A percentile compares a stretch with the other conserved stretches of the same genome.
These are phyloP conservation scores for Neurospora terricola DNA, from an alignment of 495 filamentous ascomycete species.

Conservation along the genomic window DNA sequence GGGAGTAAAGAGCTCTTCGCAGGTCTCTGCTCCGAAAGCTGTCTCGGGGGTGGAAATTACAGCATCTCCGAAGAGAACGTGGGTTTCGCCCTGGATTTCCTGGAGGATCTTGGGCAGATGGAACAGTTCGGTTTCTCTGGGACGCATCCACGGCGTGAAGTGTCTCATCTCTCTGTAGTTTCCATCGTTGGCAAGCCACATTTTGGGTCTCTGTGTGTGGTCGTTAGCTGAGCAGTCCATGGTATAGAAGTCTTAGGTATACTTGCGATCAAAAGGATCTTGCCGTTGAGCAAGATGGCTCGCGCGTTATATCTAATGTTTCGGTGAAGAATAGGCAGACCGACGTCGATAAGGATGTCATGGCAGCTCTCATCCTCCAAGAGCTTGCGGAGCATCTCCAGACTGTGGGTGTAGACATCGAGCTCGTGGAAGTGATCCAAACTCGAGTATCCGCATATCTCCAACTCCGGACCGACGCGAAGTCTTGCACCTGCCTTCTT, in stretches of 20 bases:
- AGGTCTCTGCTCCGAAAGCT: constrained; percentile 62
- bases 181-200: constrained; percentile 74
- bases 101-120: constrained; percentile 57
- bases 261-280: constrained; percentile 55
- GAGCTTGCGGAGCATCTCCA: constrained; percentile 61
- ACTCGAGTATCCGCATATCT: constrained; percentile 51
- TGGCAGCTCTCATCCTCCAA: constrained; percentile 54
- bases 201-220: constrained; percentile 50
- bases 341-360: constrained; percentile 73
- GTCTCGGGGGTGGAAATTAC: constrained; percentile 66
- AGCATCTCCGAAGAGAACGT: constrained; percentile 66
- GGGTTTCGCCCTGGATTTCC: constrained; percentile 47
- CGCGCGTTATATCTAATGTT: constrained; percentile 68
- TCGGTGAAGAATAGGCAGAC: constrained; percentile 57
- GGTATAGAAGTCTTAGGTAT: background rate
- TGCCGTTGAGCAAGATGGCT: constrained; percentile 54
- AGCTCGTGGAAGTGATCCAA: constrained; percentile 62
- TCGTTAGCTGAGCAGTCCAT: background rate
- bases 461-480: constrained; percentile 55
- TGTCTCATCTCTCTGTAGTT: constrained; percentile 63
- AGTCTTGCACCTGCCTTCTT: constrained; percentile 63
- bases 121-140: constrained; percentile 54
- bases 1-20: constrained; percentile 72
- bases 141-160: constrained; percentile 40
- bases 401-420: constrained; percentile 55